Evolutionary conservation across 1,284 basidiomycete genomes (phyloP).

Genomic region (Fistulinella cinereoalba): DNA sequence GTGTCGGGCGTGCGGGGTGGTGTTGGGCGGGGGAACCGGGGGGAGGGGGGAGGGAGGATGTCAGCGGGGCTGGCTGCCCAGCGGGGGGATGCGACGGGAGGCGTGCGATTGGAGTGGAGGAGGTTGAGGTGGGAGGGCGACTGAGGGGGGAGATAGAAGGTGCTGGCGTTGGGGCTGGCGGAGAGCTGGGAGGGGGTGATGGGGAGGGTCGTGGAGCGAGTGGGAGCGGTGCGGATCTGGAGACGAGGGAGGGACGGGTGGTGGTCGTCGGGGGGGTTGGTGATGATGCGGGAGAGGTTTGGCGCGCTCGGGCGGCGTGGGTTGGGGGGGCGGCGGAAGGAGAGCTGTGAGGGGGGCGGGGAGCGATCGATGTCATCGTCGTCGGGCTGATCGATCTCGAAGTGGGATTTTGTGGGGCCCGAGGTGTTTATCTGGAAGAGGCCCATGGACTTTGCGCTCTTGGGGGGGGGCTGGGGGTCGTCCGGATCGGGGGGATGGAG

Average conservation of each 20-base stretch:
- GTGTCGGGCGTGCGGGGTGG: slow-evolving; percentile 57
- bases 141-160: slow-evolving; percentile 43
- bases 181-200: slow-evolving; percentile 42
- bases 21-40: slow-evolving; percentile 40
- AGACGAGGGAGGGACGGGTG: slow-evolving; percentile 48
- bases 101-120: slow-evolving; percentile 53
- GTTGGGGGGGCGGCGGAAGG: slow-evolving; percentile 53
- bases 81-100: slow-evolving; percentile 47
- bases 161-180: slow-evolving; percentile 30
- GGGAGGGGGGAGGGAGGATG: slow-evolving; percentile 35
- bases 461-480: slow-evolving; percentile 10
- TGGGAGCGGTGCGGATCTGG: slow-evolving; percentile 55
- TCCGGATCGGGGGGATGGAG: slow-evolving; percentile 13
- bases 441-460: slow-evolving; percentile 43
- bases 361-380: slow-evolving; percentile 52
- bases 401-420: slow-evolving; percentile 45
- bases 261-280: slow-evolving; percentile 50
- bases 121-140: slow-evolving; percentile 65
- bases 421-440: slow-evolving; percentile 67
- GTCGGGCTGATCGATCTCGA: slow-evolving; percentile 54
- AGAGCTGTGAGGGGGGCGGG: slow-evolving; percentile 61
- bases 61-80: slow-evolving; percentile 31
- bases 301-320: slow-evolving; percentile 60
- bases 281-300: slow-evolving; percentile 49
- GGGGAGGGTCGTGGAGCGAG: slow-evolving; percentile 55